Conservation (phyloP, 106 monocot genomes). For the Dendrobium chrysotoxum region DNA sequence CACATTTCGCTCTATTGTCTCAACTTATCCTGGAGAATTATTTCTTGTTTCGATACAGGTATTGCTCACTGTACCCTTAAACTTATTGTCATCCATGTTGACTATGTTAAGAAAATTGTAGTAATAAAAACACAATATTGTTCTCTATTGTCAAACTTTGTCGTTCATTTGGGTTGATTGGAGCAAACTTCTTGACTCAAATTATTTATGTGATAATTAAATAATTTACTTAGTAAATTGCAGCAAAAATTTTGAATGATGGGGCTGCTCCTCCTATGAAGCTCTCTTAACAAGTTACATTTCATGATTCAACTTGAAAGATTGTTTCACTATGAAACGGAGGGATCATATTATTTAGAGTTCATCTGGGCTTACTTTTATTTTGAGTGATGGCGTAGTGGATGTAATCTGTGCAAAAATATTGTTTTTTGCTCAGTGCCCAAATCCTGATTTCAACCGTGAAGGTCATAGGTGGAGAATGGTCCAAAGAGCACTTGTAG, state of each 20-base stretch:
- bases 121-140: background rate
- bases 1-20: conserved; percentile 76
- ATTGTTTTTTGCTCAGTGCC: conserved; percentile 43
- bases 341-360: background rate
- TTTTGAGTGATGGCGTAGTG: background rate
- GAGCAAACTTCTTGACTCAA: background rate
- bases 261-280: too few species aligned
- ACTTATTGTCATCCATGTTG: background rate
- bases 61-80: background rate
- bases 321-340: background rate
- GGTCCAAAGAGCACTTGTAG: conserved; percentile 65
- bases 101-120: background rate
- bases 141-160: background rate
- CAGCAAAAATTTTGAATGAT: too few species aligned
- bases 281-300: background rate
- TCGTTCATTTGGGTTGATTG: background rate
- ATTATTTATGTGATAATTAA: too few species aligned
- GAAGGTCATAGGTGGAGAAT: conserved; percentile 74
- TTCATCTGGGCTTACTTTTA: too few species aligned
- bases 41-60: conserved; percentile 89
- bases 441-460: conserved; percentile 92
- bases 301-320: background rate
- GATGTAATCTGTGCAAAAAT: background rate
- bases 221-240: too few species aligned
- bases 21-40: conserved; percentile 81